Percentiles rank a stretch among this genome's conserved stretches.
These are phyloP conservation scores for Amanita rimosa DNA, from an alignment of 768 basidiomycete genomes.

Conservation along the genomic window DNA sequence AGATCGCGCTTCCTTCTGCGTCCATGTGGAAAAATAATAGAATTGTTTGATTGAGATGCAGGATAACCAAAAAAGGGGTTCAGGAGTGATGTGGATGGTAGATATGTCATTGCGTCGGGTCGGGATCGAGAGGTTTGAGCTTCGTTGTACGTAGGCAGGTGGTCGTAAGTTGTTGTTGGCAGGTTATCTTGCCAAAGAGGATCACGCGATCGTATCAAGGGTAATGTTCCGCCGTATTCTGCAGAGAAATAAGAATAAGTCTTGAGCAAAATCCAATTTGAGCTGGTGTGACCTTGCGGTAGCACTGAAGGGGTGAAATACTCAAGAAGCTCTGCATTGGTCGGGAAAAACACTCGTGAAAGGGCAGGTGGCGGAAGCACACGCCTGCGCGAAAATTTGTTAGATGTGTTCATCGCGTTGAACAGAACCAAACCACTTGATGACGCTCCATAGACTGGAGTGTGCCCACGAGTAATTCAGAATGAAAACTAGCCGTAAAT, in stretches of 20 bases:
- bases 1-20: conserved; percentile 64
- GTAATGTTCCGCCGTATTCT: conserved; percentile 64
- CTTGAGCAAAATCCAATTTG: conserved; percentile 6
- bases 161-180: conserved; percentile 9
- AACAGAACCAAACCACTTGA: conserved; percentile 35
- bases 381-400: conserved; percentile 27
- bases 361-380: conserved; percentile 49
- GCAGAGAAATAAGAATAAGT: conserved; percentile 10
- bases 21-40: conserved; percentile 37
- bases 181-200: conserved; percentile 25
- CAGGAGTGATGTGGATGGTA: conserved; percentile 45
- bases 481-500: conserved; percentile 41
- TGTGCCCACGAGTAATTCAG: conserved; percentile 71
- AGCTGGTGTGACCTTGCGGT: conserved; percentile 39
- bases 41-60: conserved; percentile 19
- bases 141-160: conserved; percentile 4
- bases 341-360: conserved; percentile 57
- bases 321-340: conserved; percentile 38
- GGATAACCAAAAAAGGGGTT: conserved; percentile 79
- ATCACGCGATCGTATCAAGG: conserved; percentile 39
- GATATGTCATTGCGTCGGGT: conserved; percentile 14
- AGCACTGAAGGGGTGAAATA: conserved; percentile 42
- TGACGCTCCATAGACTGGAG: conserved; percentile 52
- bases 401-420: neutral
- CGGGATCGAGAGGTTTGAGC: conserved; percentile 10